These are phyloP conservation scores for Ganoderma boninense DNA, from an alignment of 1,284 basidiomycete species.

Conservation along the genomic window DNA sequence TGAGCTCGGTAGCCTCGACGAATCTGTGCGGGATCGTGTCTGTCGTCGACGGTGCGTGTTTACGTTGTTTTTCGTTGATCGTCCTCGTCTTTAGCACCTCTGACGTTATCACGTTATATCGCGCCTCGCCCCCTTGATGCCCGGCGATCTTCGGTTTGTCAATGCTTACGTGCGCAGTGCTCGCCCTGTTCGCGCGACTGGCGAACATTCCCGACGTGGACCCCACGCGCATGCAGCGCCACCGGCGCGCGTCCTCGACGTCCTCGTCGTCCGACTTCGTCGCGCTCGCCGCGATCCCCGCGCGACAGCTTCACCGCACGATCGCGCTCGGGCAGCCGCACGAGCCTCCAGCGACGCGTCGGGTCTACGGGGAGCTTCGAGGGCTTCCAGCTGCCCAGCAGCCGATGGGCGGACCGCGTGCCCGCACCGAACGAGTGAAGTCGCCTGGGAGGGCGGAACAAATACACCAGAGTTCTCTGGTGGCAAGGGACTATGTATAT, in stretches of 20 bases:
- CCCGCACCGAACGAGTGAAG: constrained; percentile 15
- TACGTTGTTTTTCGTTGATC: not conserved
- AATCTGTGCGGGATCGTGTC: constrained; percentile 77
- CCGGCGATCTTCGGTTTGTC: not conserved
- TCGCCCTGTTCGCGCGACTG: constrained; percentile 76
- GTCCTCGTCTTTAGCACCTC: not conserved
- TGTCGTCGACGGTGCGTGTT: constrained; percentile 70
- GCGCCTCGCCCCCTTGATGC: not conserved
- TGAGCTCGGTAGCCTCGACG: constrained; percentile 50
- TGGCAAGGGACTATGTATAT: not conserved
- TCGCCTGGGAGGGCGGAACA: not conserved
- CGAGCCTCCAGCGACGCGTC: constrained; percentile 46
- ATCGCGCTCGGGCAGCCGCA: constrained; percentile 64
- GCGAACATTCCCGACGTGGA: constrained; percentile 77
- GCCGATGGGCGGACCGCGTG: constrained; percentile 31
- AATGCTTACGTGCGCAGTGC: constrained; percentile 54
- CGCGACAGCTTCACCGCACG: constrained; percentile 35
- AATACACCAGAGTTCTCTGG: not conserved
- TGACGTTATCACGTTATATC: not conserved
- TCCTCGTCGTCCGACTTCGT: constrained; percentile 55
- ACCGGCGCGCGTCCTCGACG: constrained; percentile 74
- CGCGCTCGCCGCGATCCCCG: constrained; percentile 28
- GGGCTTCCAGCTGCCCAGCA: constrained; percentile 19
- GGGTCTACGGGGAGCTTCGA: constrained; percentile 29
- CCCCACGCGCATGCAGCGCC: constrained; percentile 75